Evolutionary conservation across 2,329 filamentous ascomycete genomes (phyloP).

Genomic region (Cytospora piceae): DNA sequence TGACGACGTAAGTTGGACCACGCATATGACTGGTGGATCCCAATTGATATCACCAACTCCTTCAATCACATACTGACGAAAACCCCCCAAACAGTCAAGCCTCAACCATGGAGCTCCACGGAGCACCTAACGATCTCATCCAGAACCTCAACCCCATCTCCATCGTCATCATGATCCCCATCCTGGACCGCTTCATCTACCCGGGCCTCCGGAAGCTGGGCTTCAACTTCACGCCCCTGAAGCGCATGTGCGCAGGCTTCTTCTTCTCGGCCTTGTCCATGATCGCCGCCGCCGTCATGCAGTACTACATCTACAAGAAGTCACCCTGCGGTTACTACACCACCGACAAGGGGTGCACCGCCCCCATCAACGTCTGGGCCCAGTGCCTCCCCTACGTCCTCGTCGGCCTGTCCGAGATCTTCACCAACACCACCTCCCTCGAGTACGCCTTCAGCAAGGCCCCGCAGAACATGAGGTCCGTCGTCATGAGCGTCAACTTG

Average conservation of each 20-base stretch:
- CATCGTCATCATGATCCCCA: slow-evolving; percentile 74
- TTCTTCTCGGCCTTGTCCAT: slow-evolving; percentile 65
- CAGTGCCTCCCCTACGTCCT: slow-evolving; percentile 57
- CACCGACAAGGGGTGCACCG: slow-evolving; percentile 46
- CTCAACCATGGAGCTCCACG: slow-evolving; percentile 66
- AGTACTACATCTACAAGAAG: slow-evolving; percentile 66
- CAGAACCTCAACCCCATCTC: slow-evolving; percentile 77
- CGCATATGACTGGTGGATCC: neutral
- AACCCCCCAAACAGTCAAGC: slow-evolving; percentile 53
- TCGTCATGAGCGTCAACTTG: slow-evolving; percentile 72
- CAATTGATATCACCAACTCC: neutral
- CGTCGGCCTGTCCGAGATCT: slow-evolving; percentile 56
- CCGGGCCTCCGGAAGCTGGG: slow-evolving; percentile 66
- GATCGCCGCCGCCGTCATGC: slow-evolving; percentile 60
- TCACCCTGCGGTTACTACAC: slow-evolving; percentile 61
- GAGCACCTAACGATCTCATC: slow-evolving; percentile 77
- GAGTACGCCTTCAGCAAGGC: slow-evolving; percentile 81
- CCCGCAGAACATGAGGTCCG: slow-evolving; percentile 77
- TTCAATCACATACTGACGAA: neutral
- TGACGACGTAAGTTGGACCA: slow-evolving; percentile 45
- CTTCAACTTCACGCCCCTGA: slow-evolving; percentile 74
- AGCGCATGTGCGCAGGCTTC: slow-evolving; percentile 74
- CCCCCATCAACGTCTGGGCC: slow-evolving; percentile 68
- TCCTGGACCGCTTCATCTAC: slow-evolving; percentile 72
- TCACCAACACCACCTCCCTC: slow-evolving; percentile 62